Evolutionary conservation across 1,284 basidiomycete genomes (phyloP).

Genomic region (Sporisorium iseilematis-ciliati): DNA sequence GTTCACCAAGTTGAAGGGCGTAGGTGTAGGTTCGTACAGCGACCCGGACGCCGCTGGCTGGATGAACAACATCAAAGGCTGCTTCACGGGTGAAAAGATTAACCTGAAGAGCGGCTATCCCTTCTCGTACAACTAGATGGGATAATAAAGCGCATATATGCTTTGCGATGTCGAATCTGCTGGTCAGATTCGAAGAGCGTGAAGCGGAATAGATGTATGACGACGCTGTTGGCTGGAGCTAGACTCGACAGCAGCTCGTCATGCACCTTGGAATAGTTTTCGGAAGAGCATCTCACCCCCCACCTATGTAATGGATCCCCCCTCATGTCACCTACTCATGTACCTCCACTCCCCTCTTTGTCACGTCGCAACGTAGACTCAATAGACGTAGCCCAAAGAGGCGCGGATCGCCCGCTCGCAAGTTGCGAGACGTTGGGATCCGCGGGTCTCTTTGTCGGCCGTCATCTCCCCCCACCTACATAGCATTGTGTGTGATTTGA

Average conservation of each 20-base stretch:
- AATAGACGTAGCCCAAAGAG: not conserved
- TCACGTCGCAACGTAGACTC: not conserved
- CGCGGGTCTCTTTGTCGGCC: not conserved
- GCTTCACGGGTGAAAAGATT: slow-evolving; percentile 42
- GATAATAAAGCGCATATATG: too few relatives aligned
- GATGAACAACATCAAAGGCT: slow-evolving; percentile 44
- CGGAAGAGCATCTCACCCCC: not conserved
- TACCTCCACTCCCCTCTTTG: not conserved
- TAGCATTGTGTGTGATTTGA: too few relatives aligned
- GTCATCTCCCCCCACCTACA: too few relatives aligned
- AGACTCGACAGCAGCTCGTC: not conserved
- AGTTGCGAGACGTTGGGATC: slow-evolving; percentile 7
- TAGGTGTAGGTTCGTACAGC: slow-evolving; percentile 17
- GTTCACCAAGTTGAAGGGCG: slow-evolving; percentile 46
- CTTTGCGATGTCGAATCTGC: slow-evolving; percentile 5
- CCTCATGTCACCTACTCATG: not conserved
- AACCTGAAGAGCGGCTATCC: slow-evolving; percentile 41
- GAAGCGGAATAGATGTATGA: not conserved
- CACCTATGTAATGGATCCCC: not conserved
- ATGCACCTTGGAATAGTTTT: not conserved
- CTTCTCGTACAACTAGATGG: slow-evolving; percentile 26
- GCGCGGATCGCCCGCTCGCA: slow-evolving; percentile 3
- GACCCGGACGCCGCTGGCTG: slow-evolving; percentile 43
- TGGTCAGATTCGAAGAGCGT: slow-evolving; percentile 10
- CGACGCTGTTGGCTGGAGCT: not conserved